Conservation (phyloP, 1,139 yeast species). For the Candida labiduridarum region DNA sequence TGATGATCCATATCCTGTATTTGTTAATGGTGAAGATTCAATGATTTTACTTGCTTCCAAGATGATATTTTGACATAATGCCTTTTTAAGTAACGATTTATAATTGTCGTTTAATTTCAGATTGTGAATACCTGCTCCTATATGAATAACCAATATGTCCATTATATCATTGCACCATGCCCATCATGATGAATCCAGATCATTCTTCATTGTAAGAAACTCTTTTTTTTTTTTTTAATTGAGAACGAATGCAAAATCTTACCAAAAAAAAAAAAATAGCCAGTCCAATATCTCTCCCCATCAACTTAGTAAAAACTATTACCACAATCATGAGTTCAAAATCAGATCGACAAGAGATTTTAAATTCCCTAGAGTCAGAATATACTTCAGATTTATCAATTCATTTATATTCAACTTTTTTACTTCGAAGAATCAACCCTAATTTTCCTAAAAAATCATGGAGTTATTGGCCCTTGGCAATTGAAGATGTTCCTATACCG, state of each 20-base stretch:
- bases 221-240: no score
- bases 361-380: conserved; percentile 44
- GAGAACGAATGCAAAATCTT: background rate
- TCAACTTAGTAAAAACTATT: background rate
- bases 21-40: conserved; percentile 50
- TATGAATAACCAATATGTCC: conserved; percentile 27
- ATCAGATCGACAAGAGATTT: conserved; percentile 29
- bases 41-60: conserved; percentile 28
- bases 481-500: conserved; percentile 40
- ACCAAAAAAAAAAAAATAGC: background rate
- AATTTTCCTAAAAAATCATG: conserved; percentile 39
- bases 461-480: conserved; percentile 50
- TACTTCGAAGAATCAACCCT: conserved; percentile 43
- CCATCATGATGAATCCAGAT: no score
- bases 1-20: conserved; percentile 61
- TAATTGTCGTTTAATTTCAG: conserved; percentile 19
- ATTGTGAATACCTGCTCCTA: conserved; percentile 46
- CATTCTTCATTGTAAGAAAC: no score
- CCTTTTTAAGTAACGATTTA: conserved; percentile 23
- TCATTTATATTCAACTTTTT: conserved; percentile 52
- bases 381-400: conserved; percentile 50
- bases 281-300: background rate
- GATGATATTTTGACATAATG: conserved; percentile 20
- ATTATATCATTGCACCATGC: background rate
- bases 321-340: conserved; percentile 15